These are phyloP conservation scores for Conidiobolus incongruus DNA, from an alignment of 371 early-diverging fungal species.

Conservation along the genomic window DNA sequence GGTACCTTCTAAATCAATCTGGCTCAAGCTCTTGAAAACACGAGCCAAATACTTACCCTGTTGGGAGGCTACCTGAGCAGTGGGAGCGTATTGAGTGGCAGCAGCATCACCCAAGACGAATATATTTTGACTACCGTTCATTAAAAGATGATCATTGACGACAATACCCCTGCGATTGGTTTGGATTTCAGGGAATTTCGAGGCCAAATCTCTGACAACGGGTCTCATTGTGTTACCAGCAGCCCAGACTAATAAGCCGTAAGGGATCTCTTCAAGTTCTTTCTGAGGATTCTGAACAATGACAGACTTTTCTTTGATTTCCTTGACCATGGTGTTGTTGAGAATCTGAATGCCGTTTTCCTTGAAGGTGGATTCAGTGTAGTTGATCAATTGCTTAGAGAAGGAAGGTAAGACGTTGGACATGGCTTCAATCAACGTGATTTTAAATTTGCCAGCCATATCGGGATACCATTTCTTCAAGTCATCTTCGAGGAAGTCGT, in stretches of 20 bases:
- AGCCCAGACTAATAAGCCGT: slow-evolving; percentile 83
- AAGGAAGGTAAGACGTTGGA: slow-evolving; percentile 77
- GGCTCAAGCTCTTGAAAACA: no score
- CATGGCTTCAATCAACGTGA: slow-evolving; percentile 73
- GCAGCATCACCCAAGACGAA: slow-evolving; percentile 78
- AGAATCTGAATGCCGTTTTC: slow-evolving; percentile 65
- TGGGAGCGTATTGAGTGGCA: slow-evolving; percentile 67
- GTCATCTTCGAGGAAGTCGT: slow-evolving; percentile 77
- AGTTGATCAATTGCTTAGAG: slow-evolving; percentile 67
- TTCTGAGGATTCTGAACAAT: slow-evolving; percentile 49
- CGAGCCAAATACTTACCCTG: no score
- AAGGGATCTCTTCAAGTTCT: slow-evolving; percentile 39
- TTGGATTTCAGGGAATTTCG: slow-evolving; percentile 40
- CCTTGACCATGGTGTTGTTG: slow-evolving; percentile 76
- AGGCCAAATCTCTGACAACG: slow-evolving; percentile 44
- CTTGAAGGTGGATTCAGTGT: slow-evolving; percentile 70
- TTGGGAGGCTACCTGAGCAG: slow-evolving; percentile 82
- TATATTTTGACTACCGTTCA: slow-evolving; percentile 45
- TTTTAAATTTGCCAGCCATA: slow-evolving; percentile 57
- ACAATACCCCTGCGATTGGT: slow-evolving; percentile 53
- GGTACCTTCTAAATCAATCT: no score
- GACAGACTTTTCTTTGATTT: slow-evolving; percentile 57
- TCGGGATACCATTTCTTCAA: slow-evolving; percentile 65
- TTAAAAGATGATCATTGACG: slow-evolving; percentile 61
- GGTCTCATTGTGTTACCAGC: slow-evolving; percentile 83